phyloP scores from a whole-genome alignment of 805 yeast species.

The Suhomyces tanzawaensis region DNA sequence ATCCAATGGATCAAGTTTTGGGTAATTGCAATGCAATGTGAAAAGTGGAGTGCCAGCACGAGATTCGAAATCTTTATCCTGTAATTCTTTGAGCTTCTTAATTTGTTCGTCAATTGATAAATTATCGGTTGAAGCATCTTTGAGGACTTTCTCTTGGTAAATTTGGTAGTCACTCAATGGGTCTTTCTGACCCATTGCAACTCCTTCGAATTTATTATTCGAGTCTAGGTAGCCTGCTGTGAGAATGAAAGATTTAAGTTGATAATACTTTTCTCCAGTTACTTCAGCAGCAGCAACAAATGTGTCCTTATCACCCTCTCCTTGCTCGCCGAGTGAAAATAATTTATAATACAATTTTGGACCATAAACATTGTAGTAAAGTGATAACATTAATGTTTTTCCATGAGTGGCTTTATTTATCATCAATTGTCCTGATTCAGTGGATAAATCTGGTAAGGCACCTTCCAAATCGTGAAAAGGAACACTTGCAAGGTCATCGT shows the following conservation, averaged over 20 bases:
- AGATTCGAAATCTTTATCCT: slow-evolving; percentile 16
- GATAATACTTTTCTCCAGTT: slow-evolving; percentile 16
- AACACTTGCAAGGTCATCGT: slow-evolving; percentile 14
- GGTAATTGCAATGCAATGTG: slow-evolving; percentile 35
- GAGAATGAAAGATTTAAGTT: slow-evolving; percentile 38
- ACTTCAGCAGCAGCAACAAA: slow-evolving; percentile 19
- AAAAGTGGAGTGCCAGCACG: slow-evolving; percentile 23
- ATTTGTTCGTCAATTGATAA: slow-evolving; percentile 23
- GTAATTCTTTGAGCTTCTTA: slow-evolving; percentile 17
- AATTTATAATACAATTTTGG: slow-evolving; percentile 58
- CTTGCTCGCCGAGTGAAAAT: slow-evolving; percentile 51
- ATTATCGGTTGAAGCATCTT: slow-evolving; percentile 4
- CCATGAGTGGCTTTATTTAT: slow-evolving; percentile 59
- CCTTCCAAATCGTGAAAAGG: slow-evolving; percentile 67
- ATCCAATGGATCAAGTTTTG: slow-evolving; percentile 33
- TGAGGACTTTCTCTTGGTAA: slow-evolving; percentile 6
- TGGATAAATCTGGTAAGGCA: slow-evolving; percentile 64
- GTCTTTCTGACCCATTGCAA: slow-evolving; percentile 22
- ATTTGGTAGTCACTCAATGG: slow-evolving; percentile 10
- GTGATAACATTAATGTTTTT: slow-evolving; percentile 53
- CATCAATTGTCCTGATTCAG: slow-evolving; percentile 68
- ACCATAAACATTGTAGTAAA: slow-evolving; percentile 66
- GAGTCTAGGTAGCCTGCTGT: slow-evolving; percentile 30
- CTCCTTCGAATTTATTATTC: slow-evolving; percentile 28
- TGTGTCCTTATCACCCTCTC: slow-evolving; percentile 23